Base-by-base conservation (phyloP, 768 basidiomycete genomes). In the Boletus vermiculosoides region DNA sequence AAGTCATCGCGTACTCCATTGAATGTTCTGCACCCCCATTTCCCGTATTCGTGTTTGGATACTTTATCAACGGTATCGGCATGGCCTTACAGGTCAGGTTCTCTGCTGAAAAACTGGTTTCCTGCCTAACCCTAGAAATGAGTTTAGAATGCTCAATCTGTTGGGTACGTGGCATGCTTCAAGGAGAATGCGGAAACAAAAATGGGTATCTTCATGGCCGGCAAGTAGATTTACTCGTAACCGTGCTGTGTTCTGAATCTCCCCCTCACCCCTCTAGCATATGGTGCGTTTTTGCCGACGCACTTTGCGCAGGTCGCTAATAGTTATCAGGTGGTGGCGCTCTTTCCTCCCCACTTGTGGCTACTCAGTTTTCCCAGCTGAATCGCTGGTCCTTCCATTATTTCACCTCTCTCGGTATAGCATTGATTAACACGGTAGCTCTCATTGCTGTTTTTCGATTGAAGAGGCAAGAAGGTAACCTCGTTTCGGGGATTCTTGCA, bases 131-230 rank as follows among this genome's bases (percentile, higher is more conserved):
- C 18, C 39, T 31, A 22, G 33, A 33, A 23, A 48, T 23, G 48
- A 22, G 12, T 58, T 36, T 61, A 88, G 84, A 84, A 89, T 57
- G 87, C 88, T 0, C 87, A 88, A 71, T 80, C 87, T 1, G 87
- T 87, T 63, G 86, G 83, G 9, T 90, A 80, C 57, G 82, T 91
- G 13, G 87, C 85, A 4, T 78, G 74, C 44, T 70, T 88, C 8
- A 78, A 78, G 58, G 71, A 78, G n/a, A 79, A 83, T 45, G 67
- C 83, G 0, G 79, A 83, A 55, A 66, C 73, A 0, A 90, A 89
- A 66, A 88, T 92, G 85, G 83, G 88, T 6, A 46, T 90, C 18
- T 64, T 88, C 85, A 87, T 61, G 85, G 76, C 80, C 40, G 52
- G 69, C 47, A 57, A 61, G 55, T 46, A 13, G 13, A 44, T 33